These are phyloP conservation scores for Mycena indigotica DNA, from an alignment of 768 basidiomycete species.

Conservation along the genomic window DNA sequence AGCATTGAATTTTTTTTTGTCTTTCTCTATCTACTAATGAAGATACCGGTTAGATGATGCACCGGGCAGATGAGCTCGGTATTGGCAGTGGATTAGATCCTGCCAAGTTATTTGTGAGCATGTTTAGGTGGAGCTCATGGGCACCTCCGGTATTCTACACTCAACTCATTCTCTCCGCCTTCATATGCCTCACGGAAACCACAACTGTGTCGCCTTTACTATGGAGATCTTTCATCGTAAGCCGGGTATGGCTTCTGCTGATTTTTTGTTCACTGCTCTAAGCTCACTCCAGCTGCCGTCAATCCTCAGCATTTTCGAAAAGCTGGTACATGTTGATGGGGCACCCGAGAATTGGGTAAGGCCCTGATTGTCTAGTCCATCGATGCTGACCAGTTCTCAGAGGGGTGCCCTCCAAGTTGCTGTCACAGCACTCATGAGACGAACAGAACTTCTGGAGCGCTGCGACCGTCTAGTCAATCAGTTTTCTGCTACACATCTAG, in stretches of 20 bases:
- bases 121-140: conserved; percentile 66
- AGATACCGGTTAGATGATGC: conserved; percentile 55
- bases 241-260: conserved; percentile 49
- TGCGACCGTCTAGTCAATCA: conserved; percentile 52
- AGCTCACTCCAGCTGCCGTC: conserved; percentile 55
- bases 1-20: conserved; percentile 26
- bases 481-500: conserved; percentile 27
- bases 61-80: conserved; percentile 63
- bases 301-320: conserved; percentile 58
- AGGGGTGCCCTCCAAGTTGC: conserved; percentile 50
- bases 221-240: conserved; percentile 74
- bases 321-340: conserved; percentile 53
- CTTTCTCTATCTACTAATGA: conserved; percentile 9
- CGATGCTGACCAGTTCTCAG: conserved; percentile 24
- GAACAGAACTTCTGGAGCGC: conserved; percentile 55
- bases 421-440: conserved; percentile 48
- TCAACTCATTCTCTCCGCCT: conserved; percentile 64
- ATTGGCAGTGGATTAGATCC: conserved; percentile 57
- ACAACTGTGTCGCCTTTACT: conserved; percentile 39
- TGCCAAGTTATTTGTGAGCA: conserved; percentile 55
- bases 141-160: conserved; percentile 65
- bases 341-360: conserved; percentile 63
- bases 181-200: conserved; percentile 63
- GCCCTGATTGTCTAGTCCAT: conserved; percentile 7
- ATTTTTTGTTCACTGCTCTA: not conserved